These are phyloP conservation scores for Coniochaeta ligniaria DNA, from an alignment of 2,329 filamentous ascomycete genomes.

Conservation along the genomic window DNA sequence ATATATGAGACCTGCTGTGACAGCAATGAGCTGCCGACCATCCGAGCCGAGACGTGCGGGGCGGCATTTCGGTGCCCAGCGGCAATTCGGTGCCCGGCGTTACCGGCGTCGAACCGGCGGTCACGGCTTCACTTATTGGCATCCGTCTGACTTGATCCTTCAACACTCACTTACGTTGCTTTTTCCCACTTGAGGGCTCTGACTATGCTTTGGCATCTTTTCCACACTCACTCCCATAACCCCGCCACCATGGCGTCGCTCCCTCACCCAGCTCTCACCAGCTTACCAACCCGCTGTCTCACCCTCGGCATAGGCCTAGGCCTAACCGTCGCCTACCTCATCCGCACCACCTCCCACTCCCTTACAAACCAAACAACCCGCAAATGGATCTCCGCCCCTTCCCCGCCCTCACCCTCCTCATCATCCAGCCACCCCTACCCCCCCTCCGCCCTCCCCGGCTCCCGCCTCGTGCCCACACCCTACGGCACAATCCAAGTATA, in stretches of 20 bases:
- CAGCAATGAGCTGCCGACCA: neutral
- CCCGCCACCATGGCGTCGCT: neutral
- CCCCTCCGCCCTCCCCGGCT: slow-evolving; percentile 61
- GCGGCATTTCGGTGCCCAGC: neutral
- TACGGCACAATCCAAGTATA: slow-evolving; percentile 69
- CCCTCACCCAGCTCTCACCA: neutral
- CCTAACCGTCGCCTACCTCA: neutral
- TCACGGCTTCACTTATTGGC: neutral
- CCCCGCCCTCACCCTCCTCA: slow-evolving; percentile 25
- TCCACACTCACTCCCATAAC: no score
- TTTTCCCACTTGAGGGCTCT: no score
- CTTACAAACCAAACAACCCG: slow-evolving; percentile 4
- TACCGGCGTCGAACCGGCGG: neutral
- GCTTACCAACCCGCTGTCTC: neutral
- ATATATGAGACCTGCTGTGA: no score
- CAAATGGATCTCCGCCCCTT: slow-evolving; percentile 35
- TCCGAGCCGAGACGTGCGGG: neutral
- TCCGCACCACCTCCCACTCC: neutral
- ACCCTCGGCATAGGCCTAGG: neutral
- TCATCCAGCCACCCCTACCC: slow-evolving; percentile 51
- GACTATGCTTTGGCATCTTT: no score
- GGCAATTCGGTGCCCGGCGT: no score
- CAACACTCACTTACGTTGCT: neutral
- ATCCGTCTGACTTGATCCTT: neutral
- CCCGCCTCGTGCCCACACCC: slow-evolving; percentile 58